These are phyloP conservation scores for Fusarium humuli DNA, from an alignment of 2,329 filamentous ascomycete genomes.

Conservation along the genomic window DNA sequence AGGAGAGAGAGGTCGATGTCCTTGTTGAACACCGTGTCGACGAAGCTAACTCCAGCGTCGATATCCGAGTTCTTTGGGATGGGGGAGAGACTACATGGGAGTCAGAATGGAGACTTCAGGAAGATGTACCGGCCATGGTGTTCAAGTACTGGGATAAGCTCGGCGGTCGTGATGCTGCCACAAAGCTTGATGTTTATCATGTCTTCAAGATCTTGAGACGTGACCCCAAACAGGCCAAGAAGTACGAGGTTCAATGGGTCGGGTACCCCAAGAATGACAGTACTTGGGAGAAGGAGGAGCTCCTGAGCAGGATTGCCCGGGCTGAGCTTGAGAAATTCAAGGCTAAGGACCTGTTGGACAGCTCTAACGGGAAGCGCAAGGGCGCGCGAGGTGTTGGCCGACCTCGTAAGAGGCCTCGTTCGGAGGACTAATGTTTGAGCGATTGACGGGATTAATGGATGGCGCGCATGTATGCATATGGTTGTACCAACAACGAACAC, in stretches of 20 bases:
- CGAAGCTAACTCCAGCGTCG: slow-evolving; percentile 39
- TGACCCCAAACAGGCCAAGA: slow-evolving; percentile 32
- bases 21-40: slow-evolving; percentile 41
- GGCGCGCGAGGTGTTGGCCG: slow-evolving; percentile 38
- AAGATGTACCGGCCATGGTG: slow-evolving; percentile 43
- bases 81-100: slow-evolving; percentile 44
- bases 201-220: slow-evolving; percentile 46
- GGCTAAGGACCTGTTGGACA: slow-evolving; percentile 34
- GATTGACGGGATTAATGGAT: neutral
- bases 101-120: slow-evolving; percentile 45
- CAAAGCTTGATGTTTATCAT: slow-evolving; percentile 42
- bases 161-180: slow-evolving; percentile 43
- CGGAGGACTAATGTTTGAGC: slow-evolving; percentile 12
- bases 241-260: slow-evolving; percentile 46
- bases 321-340: slow-evolving; percentile 43
- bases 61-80: slow-evolving; percentile 43
- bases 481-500: slow-evolving; percentile 22
- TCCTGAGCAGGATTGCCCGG: slow-evolving; percentile 41
- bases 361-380: slow-evolving; percentile 40
- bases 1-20: slow-evolving; percentile 42
- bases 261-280: slow-evolving; percentile 27
- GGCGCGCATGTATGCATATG: slow-evolving; percentile 19
- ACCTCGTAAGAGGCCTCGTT: slow-evolving; percentile 42
- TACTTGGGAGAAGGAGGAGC: slow-evolving; percentile 37
- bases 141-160: slow-evolving; percentile 46